These are phyloP conservation scores for Chamaecyparis obtusa DNA, from an alignment of 75 land plant species.

Conservation along the genomic window DNA sequence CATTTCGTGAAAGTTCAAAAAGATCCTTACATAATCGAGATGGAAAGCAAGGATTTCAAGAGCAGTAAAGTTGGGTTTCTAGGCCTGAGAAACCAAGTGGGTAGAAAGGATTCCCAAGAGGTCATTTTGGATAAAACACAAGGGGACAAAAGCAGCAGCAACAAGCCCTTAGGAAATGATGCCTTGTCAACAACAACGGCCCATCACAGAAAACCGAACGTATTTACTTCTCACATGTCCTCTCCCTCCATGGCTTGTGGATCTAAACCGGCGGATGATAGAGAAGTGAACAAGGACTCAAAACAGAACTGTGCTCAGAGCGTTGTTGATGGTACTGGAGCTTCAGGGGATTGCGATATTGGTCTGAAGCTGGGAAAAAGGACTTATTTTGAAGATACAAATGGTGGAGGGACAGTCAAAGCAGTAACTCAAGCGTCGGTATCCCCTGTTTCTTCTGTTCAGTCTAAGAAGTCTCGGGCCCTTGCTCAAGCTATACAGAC, in stretches of 20 bases:
- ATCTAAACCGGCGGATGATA: not conserved
- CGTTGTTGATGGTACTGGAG: constrained; percentile 3
- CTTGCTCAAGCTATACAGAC: constrained; percentile 22
- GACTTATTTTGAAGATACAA: constrained; percentile 11
- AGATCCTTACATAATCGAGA: not conserved
- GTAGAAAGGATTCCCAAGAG: not conserved
- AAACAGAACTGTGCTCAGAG: not conserved
- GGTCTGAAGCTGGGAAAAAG: constrained; percentile 12
- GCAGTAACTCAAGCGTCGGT: not conserved
- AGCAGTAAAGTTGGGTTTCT: not conserved
- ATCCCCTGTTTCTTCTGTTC: constrained; percentile 12
- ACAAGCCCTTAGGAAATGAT: not conserved
- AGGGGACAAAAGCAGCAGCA: not conserved
- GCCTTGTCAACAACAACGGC: not conserved
- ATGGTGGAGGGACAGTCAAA: constrained; percentile 7
- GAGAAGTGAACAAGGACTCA: constrained; percentile 1
- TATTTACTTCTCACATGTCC: not conserved
- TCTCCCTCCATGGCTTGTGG: constrained; percentile 5
- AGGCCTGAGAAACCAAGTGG: constrained; percentile 2
- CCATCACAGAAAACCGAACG: not conserved
- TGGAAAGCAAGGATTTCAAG: not conserved
- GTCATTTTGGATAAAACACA: constrained; percentile 1
- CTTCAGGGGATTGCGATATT: constrained; percentile 5
- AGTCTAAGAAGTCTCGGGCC: constrained; percentile 28
- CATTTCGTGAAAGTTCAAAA: not conserved